Evolutionary conservation across 2,329 filamentous ascomycete genomes (phyloP).

Genomic region (Paecilomyces sp.): DNA sequence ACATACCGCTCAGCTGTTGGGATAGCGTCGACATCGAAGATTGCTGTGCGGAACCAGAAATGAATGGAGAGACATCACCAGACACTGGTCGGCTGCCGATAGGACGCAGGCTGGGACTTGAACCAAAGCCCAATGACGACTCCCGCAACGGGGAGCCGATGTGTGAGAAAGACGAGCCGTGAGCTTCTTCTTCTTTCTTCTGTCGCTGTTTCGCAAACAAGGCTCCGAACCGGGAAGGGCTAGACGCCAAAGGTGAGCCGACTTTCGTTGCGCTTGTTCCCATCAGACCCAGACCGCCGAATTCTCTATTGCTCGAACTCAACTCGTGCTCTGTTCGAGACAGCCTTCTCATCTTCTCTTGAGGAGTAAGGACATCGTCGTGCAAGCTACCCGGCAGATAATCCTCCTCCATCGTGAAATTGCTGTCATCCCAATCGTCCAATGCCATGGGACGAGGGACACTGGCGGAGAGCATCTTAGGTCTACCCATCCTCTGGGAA

Average conservation of each 20-base stretch:
- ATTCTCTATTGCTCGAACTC: constrained; percentile 40
- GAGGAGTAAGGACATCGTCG: constrained; percentile 56
- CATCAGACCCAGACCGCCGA: constrained; percentile 45
- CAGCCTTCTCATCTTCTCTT: constrained; percentile 53
- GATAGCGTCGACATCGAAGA: constrained; percentile 56
- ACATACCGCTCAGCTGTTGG: constrained; percentile 45
- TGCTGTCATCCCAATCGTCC: constrained; percentile 53
- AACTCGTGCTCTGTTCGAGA: constrained; percentile 51
- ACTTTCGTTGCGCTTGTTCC: constrained; percentile 42
- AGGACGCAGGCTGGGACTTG: constrained; percentile 45
- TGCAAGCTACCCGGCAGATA: constrained; percentile 67
- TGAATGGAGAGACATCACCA: constrained; percentile 43
- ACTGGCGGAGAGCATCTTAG: constrained; percentile 54
- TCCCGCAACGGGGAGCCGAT: constrained; percentile 61
- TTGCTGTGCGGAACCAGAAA: constrained; percentile 51
- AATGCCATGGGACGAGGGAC: constrained; percentile 46
- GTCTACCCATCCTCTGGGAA: constrained; percentile 57
- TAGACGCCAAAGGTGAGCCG: constrained; percentile 52
- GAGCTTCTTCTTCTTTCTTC: constrained; percentile 44
- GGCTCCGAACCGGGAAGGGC: constrained; percentile 56
- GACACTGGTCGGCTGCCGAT: constrained; percentile 41
- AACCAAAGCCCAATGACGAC: constrained; percentile 45
- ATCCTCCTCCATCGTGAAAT: constrained; percentile 81
- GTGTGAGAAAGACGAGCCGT: constrained; percentile 46
- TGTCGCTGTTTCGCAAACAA: constrained; percentile 49